These are phyloP conservation scores for Epichloe typhina DNA, from an alignment of 2,329 filamentous ascomycete species.

Conservation along the genomic window DNA sequence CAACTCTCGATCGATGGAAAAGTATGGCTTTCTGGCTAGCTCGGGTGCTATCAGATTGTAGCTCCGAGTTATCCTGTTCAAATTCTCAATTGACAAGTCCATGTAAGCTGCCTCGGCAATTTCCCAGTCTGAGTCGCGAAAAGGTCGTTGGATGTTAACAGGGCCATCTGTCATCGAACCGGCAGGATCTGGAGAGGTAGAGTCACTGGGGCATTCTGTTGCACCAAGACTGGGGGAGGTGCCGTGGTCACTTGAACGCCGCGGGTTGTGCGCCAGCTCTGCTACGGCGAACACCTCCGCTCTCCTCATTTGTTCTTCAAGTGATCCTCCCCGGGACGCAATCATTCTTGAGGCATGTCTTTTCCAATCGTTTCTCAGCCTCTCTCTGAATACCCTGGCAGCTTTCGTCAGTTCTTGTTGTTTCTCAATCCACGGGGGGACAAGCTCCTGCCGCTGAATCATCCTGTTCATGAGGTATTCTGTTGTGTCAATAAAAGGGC, in stretches of 20 bases:
- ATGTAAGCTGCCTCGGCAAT: slow-evolving; percentile 61
- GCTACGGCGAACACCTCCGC: slow-evolving; percentile 65
- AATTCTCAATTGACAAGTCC: slow-evolving; percentile 57
- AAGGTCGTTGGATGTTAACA: slow-evolving; percentile 36
- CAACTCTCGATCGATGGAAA: slow-evolving; percentile 70
- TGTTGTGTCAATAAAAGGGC: slow-evolving; percentile 86
- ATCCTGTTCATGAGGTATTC: slow-evolving; percentile 99
- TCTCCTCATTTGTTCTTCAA: slow-evolving; percentile 58
- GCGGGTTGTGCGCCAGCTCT: slow-evolving; percentile 54
- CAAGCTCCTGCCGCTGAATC: slow-evolving; percentile 89
- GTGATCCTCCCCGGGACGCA: slow-evolving; percentile 58
- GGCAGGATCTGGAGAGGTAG: background rate
- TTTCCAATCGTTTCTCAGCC: slow-evolving; percentile 74
- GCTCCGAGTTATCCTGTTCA: slow-evolving; percentile 69
- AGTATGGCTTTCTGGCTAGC: slow-evolving; percentile 87
- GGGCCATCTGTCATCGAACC: background rate
- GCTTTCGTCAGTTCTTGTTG: slow-evolving; percentile 76
- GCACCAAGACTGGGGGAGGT: background rate
- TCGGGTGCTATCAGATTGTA: slow-evolving; percentile 95
- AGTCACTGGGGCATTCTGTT: background rate
- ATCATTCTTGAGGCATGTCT: slow-evolving; percentile 71
- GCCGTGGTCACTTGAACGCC: slow-evolving; percentile 11
- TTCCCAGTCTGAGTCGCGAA: slow-evolving; percentile 71
- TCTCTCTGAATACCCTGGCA: slow-evolving; percentile 53
- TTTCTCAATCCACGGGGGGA: slow-evolving; percentile 99